These are phyloP conservation scores for Botryotinia narcissicola DNA, from an alignment of 2,329 filamentous ascomycete species.

Conservation along the genomic window DNA sequence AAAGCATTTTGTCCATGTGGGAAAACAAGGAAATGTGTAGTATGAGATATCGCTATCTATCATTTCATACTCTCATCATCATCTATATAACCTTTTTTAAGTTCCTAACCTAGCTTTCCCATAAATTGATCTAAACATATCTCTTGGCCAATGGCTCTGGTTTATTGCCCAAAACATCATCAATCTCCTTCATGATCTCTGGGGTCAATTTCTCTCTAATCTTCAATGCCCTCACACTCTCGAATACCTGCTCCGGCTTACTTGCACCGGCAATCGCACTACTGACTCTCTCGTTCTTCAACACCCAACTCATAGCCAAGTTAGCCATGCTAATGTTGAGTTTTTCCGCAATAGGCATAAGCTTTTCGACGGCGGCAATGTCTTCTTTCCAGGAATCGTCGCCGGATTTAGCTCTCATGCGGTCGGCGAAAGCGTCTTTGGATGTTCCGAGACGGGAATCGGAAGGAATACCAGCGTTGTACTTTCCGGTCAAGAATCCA, in stretches of 20 bases:
- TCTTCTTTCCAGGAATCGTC: constrained; percentile 53
- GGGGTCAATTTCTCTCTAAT: constrained; percentile 56
- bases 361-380: constrained; percentile 58
- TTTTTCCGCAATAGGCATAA: constrained; percentile 62
- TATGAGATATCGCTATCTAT: background rate
- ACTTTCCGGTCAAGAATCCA: constrained; percentile 65
- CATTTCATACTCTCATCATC: background rate
- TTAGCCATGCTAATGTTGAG: constrained; percentile 53
- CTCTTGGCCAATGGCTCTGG: constrained; percentile 42
- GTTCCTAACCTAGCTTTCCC: too few species aligned
- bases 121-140: constrained; percentile 21
- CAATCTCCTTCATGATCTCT: constrained; percentile 59
- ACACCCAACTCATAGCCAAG: constrained; percentile 60
- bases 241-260: constrained; percentile 56
- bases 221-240: constrained; percentile 55
- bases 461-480: constrained; percentile 60
- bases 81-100: background rate
- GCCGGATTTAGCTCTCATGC: constrained; percentile 44
- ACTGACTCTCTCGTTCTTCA: constrained; percentile 60
- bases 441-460: constrained; percentile 57
- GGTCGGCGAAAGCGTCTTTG: constrained; percentile 50
- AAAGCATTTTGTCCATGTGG: background rate
- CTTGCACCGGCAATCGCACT: constrained; percentile 61
- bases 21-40: background rate
- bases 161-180: constrained; percentile 58